phyloP scores from a whole-genome alignment of 352 stramenopile genomes.

The Lagenidium giganteum region DNA sequence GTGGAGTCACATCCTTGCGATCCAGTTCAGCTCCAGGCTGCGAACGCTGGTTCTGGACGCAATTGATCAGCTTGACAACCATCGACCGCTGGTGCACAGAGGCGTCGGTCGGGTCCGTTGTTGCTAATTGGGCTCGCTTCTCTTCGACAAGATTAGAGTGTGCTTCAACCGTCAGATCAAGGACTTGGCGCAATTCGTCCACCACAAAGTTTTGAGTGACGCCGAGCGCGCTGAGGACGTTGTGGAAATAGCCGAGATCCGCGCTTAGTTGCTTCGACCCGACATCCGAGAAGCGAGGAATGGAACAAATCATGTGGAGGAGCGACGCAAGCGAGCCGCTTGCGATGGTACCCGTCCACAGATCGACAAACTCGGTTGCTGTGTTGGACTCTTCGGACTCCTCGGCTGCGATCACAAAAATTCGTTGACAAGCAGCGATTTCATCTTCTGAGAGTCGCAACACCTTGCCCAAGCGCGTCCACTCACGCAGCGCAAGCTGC shows the following conservation, averaged over 20 bases:
- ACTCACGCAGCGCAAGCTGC: conserved; percentile 50
- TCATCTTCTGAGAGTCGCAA: conserved; percentile 37
- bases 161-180: conserved; percentile 27
- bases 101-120: too few species aligned
- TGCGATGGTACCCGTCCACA: conserved; percentile 64
- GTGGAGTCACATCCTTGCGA: too few species aligned
- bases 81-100: too few species aligned
- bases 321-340: conserved; percentile 58
- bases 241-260: conserved; percentile 77
- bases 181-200: conserved; percentile 34
- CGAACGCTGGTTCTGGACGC: conserved; percentile 9
- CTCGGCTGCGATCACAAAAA: conserved; percentile 25
- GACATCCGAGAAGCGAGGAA: conserved; percentile 51
- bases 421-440: conserved; percentile 35
- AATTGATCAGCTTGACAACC: conserved; percentile 39
- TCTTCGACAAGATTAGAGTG: conserved; percentile 29
- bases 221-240: conserved; percentile 70
- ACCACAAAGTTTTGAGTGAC: conserved; percentile 49
- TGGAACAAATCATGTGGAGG: conserved; percentile 43
- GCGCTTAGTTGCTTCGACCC: conserved; percentile 55
- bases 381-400: not conserved
- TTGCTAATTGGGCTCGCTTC: too few species aligned
- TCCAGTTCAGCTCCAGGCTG: too few species aligned
- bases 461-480: conserved; percentile 36
- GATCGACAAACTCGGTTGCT: conserved; percentile 65